These are phyloP conservation scores for Coemansia umbellata DNA, from an alignment of 192 early-diverging fungal species.

Conservation along the genomic window DNA sequence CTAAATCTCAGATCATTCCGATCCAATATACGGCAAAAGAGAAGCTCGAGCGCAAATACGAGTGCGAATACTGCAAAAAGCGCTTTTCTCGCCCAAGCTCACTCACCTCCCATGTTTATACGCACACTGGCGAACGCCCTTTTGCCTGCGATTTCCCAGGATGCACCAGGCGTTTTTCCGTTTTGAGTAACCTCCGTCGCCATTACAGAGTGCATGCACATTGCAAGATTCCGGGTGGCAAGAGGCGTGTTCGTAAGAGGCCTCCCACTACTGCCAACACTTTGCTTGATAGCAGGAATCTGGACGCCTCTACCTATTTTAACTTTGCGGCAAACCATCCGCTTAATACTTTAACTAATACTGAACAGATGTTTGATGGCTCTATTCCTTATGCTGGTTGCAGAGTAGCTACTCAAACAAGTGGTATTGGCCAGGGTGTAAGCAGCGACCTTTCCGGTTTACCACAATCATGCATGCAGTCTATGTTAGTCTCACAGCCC, in stretches of 20 bases:
- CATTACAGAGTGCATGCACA: slow-evolving; percentile 51
- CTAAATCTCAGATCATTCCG: slow-evolving; percentile 1
- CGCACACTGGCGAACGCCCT: slow-evolving; percentile 60
- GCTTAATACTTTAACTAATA: too few species aligned
- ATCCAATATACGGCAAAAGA: slow-evolving; percentile 45
- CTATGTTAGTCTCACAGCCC: background rate
- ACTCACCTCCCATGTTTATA: slow-evolving; percentile 58
- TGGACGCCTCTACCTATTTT: too few species aligned
- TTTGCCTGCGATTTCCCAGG: slow-evolving; percentile 52
- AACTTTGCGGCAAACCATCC: too few species aligned
- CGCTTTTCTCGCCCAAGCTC: slow-evolving; percentile 58
- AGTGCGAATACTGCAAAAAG: slow-evolving; percentile 57
- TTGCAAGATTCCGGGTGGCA: background rate
- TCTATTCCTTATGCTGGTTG: too few species aligned
- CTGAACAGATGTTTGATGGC: too few species aligned
- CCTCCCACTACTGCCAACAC: background rate
- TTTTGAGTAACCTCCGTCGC: slow-evolving; percentile 74
- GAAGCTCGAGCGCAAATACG: slow-evolving; percentile 51
- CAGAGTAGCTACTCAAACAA: too few species aligned
- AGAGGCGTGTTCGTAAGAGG: background rate
- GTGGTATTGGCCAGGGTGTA: too few species aligned
- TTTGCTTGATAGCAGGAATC: too few species aligned
- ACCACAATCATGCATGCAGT: too few species aligned
- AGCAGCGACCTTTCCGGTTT: too few species aligned
- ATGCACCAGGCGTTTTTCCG: slow-evolving; percentile 71